Evolutionary conservation across 2,329 filamentous ascomycete species (phyloP).

Genomic region (Emergomyces orientalis): DNA sequence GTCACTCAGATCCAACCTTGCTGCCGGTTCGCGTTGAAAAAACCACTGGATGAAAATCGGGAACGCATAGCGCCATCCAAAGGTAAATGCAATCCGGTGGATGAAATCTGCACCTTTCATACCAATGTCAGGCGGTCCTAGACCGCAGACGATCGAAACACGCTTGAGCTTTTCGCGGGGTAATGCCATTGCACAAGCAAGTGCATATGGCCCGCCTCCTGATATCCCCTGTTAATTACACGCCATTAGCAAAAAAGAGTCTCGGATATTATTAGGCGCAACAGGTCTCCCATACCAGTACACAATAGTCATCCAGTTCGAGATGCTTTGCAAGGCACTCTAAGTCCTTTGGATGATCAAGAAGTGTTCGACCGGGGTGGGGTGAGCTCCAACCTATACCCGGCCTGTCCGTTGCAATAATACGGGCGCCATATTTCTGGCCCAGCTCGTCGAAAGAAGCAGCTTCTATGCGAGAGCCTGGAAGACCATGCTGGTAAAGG

Average conservation of each 20-base stretch:
- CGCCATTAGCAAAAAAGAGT: background rate
- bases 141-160: constrained; percentile 33
- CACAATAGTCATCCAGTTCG: constrained; percentile 32
- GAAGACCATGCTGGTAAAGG: constrained; percentile 38
- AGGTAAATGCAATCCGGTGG: constrained; percentile 24
- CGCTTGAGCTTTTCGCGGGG: constrained; percentile 27
- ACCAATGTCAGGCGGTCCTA: constrained; percentile 29
- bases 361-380: constrained; percentile 29
- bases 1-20: constrained; percentile 27
- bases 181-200: constrained; percentile 39
- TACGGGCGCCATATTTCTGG: constrained; percentile 27
- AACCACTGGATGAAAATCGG: constrained; percentile 20
- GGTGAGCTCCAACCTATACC: constrained; percentile 36
- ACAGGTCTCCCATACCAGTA: constrained; percentile 26
- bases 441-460: constrained; percentile 28
- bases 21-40: constrained; percentile 19
- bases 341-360: constrained; percentile 39
- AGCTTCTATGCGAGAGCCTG: constrained; percentile 36
- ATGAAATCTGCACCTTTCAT: constrained; percentile 22
- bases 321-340: constrained; percentile 34
- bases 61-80: constrained; percentile 23
- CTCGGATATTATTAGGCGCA: constrained; percentile 3
- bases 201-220: constrained; percentile 40
- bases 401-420: constrained; percentile 38
- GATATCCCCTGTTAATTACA: constrained; percentile 32